Evolutionary conservation across 805 yeast species (phyloP).

Genomic region (Lachancea dasiensis): DNA sequence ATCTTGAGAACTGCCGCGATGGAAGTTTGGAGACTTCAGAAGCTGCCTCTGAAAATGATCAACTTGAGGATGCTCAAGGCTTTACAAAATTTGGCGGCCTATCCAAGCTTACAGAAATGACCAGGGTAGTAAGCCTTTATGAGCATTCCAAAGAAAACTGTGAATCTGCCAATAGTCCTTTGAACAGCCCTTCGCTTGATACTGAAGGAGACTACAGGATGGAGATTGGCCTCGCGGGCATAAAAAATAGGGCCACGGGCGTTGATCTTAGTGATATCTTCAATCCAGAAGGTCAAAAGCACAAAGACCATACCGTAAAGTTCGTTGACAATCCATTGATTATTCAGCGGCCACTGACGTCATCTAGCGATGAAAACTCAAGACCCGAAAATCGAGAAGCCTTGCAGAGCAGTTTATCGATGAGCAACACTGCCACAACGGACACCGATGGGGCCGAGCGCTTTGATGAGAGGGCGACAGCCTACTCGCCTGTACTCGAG

Average conservation of each 20-base stretch:
- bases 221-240: slow-evolving; percentile 10
- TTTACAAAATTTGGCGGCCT: slow-evolving; percentile 12
- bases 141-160: slow-evolving; percentile 12
- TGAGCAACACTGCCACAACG: too few relatives aligned
- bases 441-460: too few relatives aligned
- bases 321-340: slow-evolving; percentile 27
- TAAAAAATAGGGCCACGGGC: slow-evolving; percentile 9
- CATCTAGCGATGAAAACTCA: background rate
- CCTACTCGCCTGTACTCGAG: too few relatives aligned
- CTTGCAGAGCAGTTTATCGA: background rate
- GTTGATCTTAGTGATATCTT: slow-evolving; percentile 28
- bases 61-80: slow-evolving; percentile 5
- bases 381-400: background rate
- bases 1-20: background rate
- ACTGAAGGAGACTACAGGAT: slow-evolving; percentile 9
- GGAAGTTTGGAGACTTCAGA: background rate
- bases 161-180: too few relatives aligned
- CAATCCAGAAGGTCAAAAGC: slow-evolving; percentile 6
- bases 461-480: too few relatives aligned
- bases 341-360: slow-evolving; percentile 12
- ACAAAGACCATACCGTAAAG: slow-evolving; percentile 22
- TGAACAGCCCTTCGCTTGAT: background rate
- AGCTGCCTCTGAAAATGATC: background rate
- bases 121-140: slow-evolving; percentile 30
- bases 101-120: slow-evolving; percentile 28